Conservation (phyloP, 2,329 filamentous ascomycete genomes). For the Botrytis sinoallii region DNA sequence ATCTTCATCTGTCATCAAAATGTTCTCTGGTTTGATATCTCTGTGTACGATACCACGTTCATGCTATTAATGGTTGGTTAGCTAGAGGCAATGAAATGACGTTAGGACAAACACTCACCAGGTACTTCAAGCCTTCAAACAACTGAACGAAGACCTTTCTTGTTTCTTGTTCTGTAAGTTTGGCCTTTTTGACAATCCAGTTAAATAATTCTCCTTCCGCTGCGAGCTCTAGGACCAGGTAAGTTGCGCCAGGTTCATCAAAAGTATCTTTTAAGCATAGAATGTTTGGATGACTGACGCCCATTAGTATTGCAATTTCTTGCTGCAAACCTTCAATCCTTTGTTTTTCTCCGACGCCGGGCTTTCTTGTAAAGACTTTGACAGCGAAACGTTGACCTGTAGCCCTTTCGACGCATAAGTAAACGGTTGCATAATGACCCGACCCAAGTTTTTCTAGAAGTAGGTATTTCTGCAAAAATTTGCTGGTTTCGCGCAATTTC, state of each 20-base stretch:
- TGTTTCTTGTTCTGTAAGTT: slow-evolving; percentile 78
- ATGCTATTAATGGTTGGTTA: slow-evolving; percentile 58
- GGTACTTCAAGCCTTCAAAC: slow-evolving; percentile 90
- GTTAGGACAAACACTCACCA: slow-evolving; percentile 57
- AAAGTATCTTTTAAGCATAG: slow-evolving; percentile 94
- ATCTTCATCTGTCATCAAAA: slow-evolving; percentile 80
- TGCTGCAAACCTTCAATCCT: slow-evolving; percentile 87
- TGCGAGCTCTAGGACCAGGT: slow-evolving; percentile 86
- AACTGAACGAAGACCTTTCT: slow-evolving; percentile 86
- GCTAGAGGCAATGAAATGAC: background rate
- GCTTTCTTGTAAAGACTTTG: slow-evolving; percentile 87
- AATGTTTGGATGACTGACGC: slow-evolving; percentile 91
- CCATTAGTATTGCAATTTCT: slow-evolving; percentile 94
- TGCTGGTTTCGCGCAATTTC: slow-evolving; percentile 66
- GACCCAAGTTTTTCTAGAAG: slow-evolving; percentile 84
- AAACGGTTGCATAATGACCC: slow-evolving; percentile 92
- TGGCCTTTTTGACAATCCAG: slow-evolving; percentile 85
- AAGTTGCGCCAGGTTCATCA: slow-evolving; percentile 85
- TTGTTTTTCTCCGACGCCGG: slow-evolving; percentile 76
- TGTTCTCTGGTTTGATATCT: slow-evolving; percentile 65
- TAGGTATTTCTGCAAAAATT: slow-evolving; percentile 82
- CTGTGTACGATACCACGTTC: slow-evolving; percentile 96
- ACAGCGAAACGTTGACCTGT: slow-evolving; percentile 83
- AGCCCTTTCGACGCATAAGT: slow-evolving; percentile 81
- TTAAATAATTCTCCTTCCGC: slow-evolving; percentile 95